Conservation (phyloP, 352 stramenopile genomes). For the Blastocystis sp. region DNA sequence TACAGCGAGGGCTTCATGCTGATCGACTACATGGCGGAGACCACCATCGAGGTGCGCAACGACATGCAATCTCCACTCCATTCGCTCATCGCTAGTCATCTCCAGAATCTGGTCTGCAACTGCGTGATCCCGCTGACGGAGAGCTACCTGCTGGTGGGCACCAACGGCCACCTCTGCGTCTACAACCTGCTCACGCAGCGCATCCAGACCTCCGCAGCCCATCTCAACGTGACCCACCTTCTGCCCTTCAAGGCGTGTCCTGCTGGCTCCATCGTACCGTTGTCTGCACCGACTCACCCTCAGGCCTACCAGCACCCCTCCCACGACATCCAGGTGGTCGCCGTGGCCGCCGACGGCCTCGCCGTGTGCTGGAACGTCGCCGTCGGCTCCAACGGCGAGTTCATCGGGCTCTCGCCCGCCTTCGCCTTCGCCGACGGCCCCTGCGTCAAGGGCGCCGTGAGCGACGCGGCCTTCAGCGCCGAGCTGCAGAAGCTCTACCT, state of each 20-base stretch:
- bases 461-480: neutral
- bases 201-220: no score
- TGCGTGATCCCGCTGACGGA: no score
- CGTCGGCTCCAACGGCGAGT: conserved; percentile 26
- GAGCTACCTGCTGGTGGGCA: no score
- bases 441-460: no score
- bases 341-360: conserved; percentile 21
- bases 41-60: conserved; percentile 10
- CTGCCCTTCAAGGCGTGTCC: neutral
- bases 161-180: no score
- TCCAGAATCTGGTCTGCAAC: no score
- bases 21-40: conserved; percentile 66
- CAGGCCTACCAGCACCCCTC: conserved; percentile 23
- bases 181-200: no score
- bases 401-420: conserved; percentile 6
- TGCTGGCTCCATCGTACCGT: conserved; percentile 12
- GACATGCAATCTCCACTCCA: neutral
- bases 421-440: conserved; percentile 32
- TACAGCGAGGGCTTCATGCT: conserved; percentile 42
- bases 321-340: conserved; percentile 3
- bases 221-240: conserved; percentile 1
- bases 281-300: neutral
- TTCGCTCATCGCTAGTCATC: conserved; percentile 11
- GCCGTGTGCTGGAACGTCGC: conserved; percentile 26
- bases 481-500: conserved; percentile 3